These are phyloP conservation scores for Yamadazyma pseudoaaseri DNA, from an alignment of 1,139 yeast species.

Conservation along the genomic window DNA sequence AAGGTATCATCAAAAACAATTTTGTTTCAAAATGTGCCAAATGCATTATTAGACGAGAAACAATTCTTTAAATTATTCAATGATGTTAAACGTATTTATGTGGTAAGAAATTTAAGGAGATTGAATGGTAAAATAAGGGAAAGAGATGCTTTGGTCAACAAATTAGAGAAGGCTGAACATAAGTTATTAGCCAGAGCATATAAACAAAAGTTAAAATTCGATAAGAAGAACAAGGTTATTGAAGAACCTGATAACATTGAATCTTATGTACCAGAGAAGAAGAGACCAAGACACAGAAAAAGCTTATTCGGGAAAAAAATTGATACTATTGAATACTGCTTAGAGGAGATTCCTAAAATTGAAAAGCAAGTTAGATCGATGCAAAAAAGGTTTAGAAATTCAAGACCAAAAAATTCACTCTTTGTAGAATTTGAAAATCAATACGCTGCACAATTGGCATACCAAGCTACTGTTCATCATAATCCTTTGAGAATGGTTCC, in stretches of 20 bases:
- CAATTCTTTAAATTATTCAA: conserved; percentile 61
- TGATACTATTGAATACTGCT: conserved; percentile 60
- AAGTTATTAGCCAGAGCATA: conserved; percentile 59
- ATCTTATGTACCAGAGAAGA: conserved; percentile 71
- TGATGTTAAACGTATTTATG: conserved; percentile 72
- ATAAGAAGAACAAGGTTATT: conserved; percentile 53
- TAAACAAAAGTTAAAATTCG: conserved; percentile 60
- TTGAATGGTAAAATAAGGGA: conserved; percentile 57
- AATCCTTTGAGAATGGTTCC: conserved; percentile 51
- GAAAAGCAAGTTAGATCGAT: conserved; percentile 52
- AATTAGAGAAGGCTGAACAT: conserved; percentile 71
- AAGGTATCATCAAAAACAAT: conserved; percentile 77
- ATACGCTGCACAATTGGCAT: conserved; percentile 68
- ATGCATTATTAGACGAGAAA: conserved; percentile 59
- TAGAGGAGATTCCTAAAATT: conserved; percentile 52
- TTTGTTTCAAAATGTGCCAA: conserved; percentile 78
- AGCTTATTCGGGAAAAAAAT: conserved; percentile 56
- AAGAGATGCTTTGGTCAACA: conserved; percentile 60
- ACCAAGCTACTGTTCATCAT: conserved; percentile 56
- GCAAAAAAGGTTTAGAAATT: conserved; percentile 46
- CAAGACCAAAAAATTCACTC: conserved; percentile 53
- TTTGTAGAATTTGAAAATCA: conserved; percentile 73
- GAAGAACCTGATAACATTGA: conserved; percentile 52
- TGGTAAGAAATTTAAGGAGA: conserved; percentile 64
- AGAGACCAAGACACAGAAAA: conserved; percentile 70